Evolutionary conservation across 1,284 basidiomycete genomes (phyloP).

Genomic region (Phlebopus sp.): DNA sequence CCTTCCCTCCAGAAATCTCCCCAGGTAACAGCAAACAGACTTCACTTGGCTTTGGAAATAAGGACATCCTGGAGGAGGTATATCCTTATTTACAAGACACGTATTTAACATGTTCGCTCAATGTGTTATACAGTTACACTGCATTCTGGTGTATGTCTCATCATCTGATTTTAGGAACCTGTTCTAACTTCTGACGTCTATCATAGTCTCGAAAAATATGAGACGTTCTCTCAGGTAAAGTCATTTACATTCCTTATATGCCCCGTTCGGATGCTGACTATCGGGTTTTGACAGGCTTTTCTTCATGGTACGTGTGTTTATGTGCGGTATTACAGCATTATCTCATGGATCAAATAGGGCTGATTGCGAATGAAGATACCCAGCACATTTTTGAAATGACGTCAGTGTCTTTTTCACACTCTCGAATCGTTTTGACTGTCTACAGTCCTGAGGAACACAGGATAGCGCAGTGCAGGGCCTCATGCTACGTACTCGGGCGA

Average conservation of each 20-base stretch:
- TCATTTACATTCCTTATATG: background rate
- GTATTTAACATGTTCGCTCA: background rate
- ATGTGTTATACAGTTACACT: conserved; percentile 42
- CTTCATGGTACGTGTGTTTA: conserved; percentile 43
- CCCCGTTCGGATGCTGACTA: background rate
- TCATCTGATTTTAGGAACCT: conserved; percentile 17
- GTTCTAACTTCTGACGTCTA: conserved; percentile 2
- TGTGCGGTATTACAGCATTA: conserved; percentile 2
- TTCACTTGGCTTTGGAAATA: conserved; percentile 16
- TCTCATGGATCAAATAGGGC: conserved; percentile 33
- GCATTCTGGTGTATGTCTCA: conserved; percentile 53
- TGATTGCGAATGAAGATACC: conserved; percentile 45
- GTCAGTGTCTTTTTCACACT: conserved; percentile 35
- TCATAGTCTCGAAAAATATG: conserved; percentile 61
- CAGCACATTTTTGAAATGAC: conserved; percentile 55
- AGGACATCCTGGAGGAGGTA: conserved; percentile 22
- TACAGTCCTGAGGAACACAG: conserved; percentile 53
- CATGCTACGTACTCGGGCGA: conserved; percentile 68
- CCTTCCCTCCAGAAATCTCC: conserved; percentile 34
- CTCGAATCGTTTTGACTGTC: background rate
- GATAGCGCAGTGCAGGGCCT: conserved; percentile 59
- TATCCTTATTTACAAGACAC: background rate
- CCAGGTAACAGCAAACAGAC: conserved; percentile 1
- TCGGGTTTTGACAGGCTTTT: conserved; percentile 40
- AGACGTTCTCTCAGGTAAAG: conserved; percentile 53